Conservation (phyloP, 208 protist genomes). For the Leishmania tarentolae region DNA sequence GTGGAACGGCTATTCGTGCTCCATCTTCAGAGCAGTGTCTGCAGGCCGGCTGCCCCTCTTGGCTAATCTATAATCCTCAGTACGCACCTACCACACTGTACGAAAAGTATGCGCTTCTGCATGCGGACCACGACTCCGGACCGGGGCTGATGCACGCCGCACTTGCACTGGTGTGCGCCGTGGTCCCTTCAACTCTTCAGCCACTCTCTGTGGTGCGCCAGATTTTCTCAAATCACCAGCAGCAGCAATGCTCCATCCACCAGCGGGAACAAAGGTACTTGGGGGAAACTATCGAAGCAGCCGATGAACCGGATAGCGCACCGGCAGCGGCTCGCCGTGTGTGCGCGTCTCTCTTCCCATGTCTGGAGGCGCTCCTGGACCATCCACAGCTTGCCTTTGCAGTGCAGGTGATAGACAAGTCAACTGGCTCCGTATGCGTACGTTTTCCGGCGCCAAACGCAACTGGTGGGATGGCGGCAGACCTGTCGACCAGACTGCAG, state of each 20-base stretch:
- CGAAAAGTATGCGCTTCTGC: constrained; percentile 2
- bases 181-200: not conserved
- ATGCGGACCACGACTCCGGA: not conserved
- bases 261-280: not conserved
- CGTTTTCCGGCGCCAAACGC: not conserved
- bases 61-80: constrained; percentile 1
- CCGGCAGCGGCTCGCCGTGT: not conserved
- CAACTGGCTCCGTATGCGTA: not conserved
- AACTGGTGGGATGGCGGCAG: not conserved
- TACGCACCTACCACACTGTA: not conserved
- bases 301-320: not conserved
- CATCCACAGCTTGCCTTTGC: constrained; percentile 63
- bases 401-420: constrained; percentile 25
- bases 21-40: constrained; percentile 17
- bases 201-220: not conserved
- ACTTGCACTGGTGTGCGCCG: constrained; percentile 1
- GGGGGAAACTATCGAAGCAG: not conserved
- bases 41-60: constrained; percentile 20
- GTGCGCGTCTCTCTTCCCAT: constrained; percentile 29
- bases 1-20: constrained; percentile 10
- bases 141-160: constrained; percentile 12
- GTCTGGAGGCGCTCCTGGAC: constrained; percentile 41
- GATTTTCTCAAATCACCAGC: constrained; percentile 2
- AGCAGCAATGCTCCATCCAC: no score
- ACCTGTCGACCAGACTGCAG: not conserved